Evolutionary conservation across 345 rosid genomes (phyloP).

Genomic region (Litchi chinensis): DNA sequence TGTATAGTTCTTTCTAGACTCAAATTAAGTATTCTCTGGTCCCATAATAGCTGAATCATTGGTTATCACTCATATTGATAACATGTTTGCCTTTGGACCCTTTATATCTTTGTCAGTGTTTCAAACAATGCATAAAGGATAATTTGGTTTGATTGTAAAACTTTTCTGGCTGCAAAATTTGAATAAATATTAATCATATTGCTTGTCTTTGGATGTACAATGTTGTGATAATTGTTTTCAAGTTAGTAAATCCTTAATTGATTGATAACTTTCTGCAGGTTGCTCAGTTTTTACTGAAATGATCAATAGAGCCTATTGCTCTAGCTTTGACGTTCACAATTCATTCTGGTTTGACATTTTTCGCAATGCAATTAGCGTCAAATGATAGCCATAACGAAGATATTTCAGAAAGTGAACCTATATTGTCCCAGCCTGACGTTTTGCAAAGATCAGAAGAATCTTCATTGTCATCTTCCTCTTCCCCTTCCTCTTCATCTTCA

Average conservation of each 20-base stretch:
- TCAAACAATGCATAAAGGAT: background rate
- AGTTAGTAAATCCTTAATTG: background rate
- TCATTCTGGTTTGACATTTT: conserved; percentile 30
- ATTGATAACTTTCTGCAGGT: conserved; percentile 28
- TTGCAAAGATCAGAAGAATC: conserved; percentile 51
- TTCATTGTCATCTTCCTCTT: conserved; percentile 39
- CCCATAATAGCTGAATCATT: background rate
- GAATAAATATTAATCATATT: background rate
- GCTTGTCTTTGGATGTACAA: background rate
- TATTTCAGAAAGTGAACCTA: conserved; percentile 66
- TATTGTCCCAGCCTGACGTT: conserved; percentile 45
- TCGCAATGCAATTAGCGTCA: conserved; percentile 83
- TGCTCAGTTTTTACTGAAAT: conserved; percentile 36
- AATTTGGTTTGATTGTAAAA: background rate
- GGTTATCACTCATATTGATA: background rate
- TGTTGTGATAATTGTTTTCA: background rate
- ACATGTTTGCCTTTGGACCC: background rate
- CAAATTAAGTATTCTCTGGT: background rate
- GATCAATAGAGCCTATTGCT: conserved; percentile 26
- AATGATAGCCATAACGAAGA: conserved; percentile 64
- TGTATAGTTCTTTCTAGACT: background rate
- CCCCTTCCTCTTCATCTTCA: conserved; percentile 39
- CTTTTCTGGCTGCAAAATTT: background rate
- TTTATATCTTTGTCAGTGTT: background rate
- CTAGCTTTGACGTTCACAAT: conserved; percentile 27